phyloP scores from a whole-genome alignment of 192 early-diverging fungal genomes.

The Gamsiella multidivaricata region DNA sequence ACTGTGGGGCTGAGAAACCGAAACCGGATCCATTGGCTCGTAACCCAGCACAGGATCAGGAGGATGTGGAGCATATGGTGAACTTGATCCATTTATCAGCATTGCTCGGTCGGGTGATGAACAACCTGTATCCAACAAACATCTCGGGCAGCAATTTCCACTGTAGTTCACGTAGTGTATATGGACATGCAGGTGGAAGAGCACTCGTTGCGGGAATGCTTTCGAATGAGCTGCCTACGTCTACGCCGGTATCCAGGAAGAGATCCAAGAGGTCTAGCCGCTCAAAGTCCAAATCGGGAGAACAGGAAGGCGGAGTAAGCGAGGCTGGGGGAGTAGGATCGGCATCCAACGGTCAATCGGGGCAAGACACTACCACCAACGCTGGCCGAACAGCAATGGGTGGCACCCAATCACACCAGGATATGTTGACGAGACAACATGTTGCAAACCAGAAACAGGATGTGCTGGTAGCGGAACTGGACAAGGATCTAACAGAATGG shows the following conservation, averaged over 20 bases:
- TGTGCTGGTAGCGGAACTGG: constrained; percentile 3
- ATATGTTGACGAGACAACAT: constrained; percentile 10
- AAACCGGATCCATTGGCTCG: constrained; percentile 7
- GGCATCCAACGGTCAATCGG: too few relatives aligned
- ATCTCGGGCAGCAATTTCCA: neutral
- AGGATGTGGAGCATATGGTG: neutral
- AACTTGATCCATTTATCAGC: neutral
- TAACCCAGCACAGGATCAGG: neutral
- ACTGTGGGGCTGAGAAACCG: constrained; percentile 16
- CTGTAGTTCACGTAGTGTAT: neutral
- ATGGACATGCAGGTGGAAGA: neutral
- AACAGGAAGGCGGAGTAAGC: neutral
- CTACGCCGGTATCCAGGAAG: neutral
- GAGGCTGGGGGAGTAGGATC: neutral
- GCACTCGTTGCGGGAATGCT: neutral
- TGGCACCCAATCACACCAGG: neutral
- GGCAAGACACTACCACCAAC: too few relatives aligned
- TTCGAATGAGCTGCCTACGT: neutral
- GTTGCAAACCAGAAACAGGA: constrained; percentile 15
- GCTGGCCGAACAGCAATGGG: neutral
- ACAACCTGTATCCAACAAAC: constrained; percentile 8
- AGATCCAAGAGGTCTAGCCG: neutral
- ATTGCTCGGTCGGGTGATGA: constrained; percentile 4
- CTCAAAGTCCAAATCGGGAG: neutral
- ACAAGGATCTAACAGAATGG: constrained; percentile 21